Evolutionary conservation across 1,139 yeast species (phyloP).

Genomic region (Protomyces lactucae-debilis): DNA sequence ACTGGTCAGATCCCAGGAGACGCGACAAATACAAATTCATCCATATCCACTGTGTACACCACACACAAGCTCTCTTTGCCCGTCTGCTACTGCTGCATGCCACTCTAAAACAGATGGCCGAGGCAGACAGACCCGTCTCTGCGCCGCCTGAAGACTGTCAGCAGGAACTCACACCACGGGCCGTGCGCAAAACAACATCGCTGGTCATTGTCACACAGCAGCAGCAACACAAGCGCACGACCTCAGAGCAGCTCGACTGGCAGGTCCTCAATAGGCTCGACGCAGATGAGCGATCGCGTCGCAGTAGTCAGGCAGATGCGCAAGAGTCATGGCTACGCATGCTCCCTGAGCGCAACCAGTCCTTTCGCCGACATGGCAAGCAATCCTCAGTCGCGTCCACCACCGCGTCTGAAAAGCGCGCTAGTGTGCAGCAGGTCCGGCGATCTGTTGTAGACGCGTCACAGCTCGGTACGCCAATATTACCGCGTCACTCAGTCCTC

Average conservation of each 20-base stretch:
- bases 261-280: not conserved
- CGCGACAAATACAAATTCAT: not conserved
- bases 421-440: slow-evolving; percentile 16
- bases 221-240: not conserved
- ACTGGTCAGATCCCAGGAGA: not conserved
- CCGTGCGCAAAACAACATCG: not conserved
- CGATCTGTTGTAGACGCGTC: slow-evolving; percentile 20
- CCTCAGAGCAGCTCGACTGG: not conserved
- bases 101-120: not conserved
- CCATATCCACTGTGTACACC: too few relatives aligned
- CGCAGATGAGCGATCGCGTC: not conserved
- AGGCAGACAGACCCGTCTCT: slow-evolving; percentile 1
- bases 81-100: too few relatives aligned
- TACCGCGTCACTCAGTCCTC: slow-evolving; percentile 2
- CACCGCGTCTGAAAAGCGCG: not conserved
- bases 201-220: not conserved
- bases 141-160: not conserved
- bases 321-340: not conserved
- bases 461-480: not conserved
- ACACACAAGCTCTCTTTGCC: too few relatives aligned
- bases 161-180: not conserved
- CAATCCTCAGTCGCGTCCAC: not conserved
- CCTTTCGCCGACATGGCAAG: not conserved
- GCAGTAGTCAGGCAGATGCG: not conserved
- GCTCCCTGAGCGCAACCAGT: not conserved